Evolutionary conservation across 1,139 yeast species (phyloP), one percentile per base, ranked within the genome.

Genomic region (Suhomyces taliae): DNA sequence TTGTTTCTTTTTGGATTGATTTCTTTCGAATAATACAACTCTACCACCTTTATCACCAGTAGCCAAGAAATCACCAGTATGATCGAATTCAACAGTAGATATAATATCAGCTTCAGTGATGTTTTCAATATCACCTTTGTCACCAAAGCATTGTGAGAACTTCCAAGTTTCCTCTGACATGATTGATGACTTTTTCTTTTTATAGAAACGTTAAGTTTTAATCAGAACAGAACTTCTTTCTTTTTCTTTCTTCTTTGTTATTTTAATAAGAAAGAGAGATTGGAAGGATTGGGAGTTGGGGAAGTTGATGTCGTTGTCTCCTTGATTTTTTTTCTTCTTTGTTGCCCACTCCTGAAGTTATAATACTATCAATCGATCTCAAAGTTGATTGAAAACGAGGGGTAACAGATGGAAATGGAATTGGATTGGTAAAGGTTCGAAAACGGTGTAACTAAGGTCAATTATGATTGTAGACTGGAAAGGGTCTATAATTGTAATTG

Each of bases 1-100:
- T 45, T 62, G 67, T 52, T 86, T 86, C 65, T 84, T 83, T 64
- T 87, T 87, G 52, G 74, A 69, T 57, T 84, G 86, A 66, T 90
- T 90, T 58, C 98, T 81, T 68, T 93, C 98, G 69, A 95, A 95
- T 48, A 95, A 72, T 11, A 95, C 99, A 37, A 95, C 97, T 57
- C 99, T 81, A 27, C 99, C 99, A 43, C 99, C 99, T 62, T 93
- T 86, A 70, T 95, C 99, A 51, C 99, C 99, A 2, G 99, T 93
- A 49, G 99, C 99, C 52, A 95, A 75, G 62, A 86, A 95, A 66
- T 93, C 90, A 42, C 99, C 99, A 12, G 95, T 83, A 62, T 86
- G 89, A 65, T 95, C 97, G 63, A 95, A 95, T 70, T 95, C 98
- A 37, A 95, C 98, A 2, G 99, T 90, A 27, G 97, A 88, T 53